Percentiles rank a stretch among this genome's conserved stretches.
Evolutionary conservation across 495 filamentous ascomycete species (phyloP).

Genomic region (Talaromyces adpressus): DNA sequence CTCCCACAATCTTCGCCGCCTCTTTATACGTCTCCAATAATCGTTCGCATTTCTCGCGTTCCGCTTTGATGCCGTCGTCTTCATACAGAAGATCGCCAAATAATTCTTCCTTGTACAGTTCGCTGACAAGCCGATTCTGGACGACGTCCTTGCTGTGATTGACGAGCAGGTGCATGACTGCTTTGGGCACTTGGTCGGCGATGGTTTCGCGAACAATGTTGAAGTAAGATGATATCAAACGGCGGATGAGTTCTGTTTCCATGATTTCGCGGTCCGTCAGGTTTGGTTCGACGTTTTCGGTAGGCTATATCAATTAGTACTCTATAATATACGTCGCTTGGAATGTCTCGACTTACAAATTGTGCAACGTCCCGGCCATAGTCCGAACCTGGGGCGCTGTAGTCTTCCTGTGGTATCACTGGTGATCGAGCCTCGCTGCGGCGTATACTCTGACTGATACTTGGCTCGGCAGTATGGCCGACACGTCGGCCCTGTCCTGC

Average conservation of each 20-base stretch:
- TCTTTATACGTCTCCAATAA: constrained; percentile 90
- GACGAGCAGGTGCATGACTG: constrained; percentile 96
- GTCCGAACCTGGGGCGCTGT: constrained; percentile 21
- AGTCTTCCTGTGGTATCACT: constrained; percentile 34
- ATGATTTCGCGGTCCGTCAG: constrained; percentile 92
- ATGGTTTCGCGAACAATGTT: constrained; percentile 97
- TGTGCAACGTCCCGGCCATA: constrained; percentile 44
- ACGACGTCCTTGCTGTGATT: constrained; percentile 97
- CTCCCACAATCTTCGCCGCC: constrained; percentile 93
- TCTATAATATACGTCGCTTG: constrained; percentile 1
- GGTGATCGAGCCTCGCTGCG: constrained; percentile 55
- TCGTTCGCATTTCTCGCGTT: constrained; percentile 96
- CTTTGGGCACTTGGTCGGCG: constrained; percentile 96
- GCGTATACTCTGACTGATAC: constrained; percentile 75
- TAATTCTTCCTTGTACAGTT: constrained; percentile 88
- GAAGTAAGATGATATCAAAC: constrained; percentile 95
- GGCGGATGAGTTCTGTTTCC: constrained; percentile 94
- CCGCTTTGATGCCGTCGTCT: constrained; percentile 93
- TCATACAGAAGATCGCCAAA: constrained; percentile 95
- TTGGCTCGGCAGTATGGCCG: constrained; percentile 68
- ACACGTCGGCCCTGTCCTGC: constrained; percentile 55
- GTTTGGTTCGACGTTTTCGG: constrained; percentile 59
- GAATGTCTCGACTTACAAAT: constrained; percentile 47
- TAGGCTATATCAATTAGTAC: constrained; percentile 30
- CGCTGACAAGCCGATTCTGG: constrained; percentile 91